Conservation (phyloP, 2,329 filamentous ascomycete genomes). For the Bertia moriformis region DNA sequence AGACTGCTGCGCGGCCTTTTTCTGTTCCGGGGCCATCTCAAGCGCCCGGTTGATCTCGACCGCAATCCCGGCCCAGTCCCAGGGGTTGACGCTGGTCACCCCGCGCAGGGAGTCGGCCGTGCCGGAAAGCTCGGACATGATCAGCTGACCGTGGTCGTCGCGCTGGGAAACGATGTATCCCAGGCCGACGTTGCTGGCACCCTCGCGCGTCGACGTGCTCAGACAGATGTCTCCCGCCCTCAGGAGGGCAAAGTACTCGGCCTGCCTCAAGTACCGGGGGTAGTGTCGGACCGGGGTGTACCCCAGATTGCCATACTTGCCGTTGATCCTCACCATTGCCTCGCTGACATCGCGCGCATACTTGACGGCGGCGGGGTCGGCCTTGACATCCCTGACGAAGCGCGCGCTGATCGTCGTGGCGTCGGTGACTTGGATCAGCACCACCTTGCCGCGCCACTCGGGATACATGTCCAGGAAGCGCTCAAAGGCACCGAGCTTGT, state of each 20-base stretch:
- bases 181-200: conserved; percentile 93
- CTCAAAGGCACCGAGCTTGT: conserved; percentile 90
- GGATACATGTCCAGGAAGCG: conserved; percentile 80
- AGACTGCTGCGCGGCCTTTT: conserved; percentile 53
- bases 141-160: conserved; percentile 71
- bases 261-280: conserved; percentile 75
- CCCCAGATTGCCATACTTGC: conserved; percentile 71
- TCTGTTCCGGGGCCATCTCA: conserved; percentile 55
- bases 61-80: conserved; percentile 76
- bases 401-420: conserved; percentile 66
- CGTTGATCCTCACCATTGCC: conserved; percentile 82
- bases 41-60: conserved; percentile 70
- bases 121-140: conserved; percentile 90
- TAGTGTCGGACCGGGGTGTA: conserved; percentile 90
- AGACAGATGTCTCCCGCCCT: conserved; percentile 79
- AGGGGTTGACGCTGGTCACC: conserved; percentile 92
- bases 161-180: conserved; percentile 91
- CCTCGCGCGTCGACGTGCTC: conserved; percentile 87
- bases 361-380: conserved; percentile 63
- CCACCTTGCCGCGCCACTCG: conserved; percentile 81
- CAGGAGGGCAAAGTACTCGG: conserved; percentile 90
- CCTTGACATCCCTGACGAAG: conserved; percentile 69
- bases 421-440: conserved; percentile 88
- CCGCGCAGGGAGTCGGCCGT: conserved; percentile 74
- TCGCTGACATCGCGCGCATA: conserved; percentile 80